Base-by-base conservation (phyloP, 1,284 basidiomycete species). In the Puccinia polysora region DNA sequence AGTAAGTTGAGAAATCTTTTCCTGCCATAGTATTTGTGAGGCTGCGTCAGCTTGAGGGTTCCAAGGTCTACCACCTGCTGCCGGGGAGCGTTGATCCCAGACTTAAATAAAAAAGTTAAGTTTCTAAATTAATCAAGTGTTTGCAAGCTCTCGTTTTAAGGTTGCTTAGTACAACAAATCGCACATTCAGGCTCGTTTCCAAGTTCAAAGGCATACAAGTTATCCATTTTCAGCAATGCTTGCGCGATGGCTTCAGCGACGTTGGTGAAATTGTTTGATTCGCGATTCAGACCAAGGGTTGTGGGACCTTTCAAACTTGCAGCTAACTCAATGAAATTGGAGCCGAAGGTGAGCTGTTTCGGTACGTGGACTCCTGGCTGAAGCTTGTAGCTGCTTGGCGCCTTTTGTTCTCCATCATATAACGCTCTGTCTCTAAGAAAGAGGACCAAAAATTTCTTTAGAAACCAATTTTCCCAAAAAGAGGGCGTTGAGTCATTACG, bases 111-210 rank as follows among this genome's bases (percentile, higher is more conserved):
- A 10, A 15, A 18, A 5, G 4, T 32, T 15, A 55, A n/a, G n/a
- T n/a, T n/a, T n/a, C n/a, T n/a, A n/a, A n/a, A n/a, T n/a, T n/a
- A n/a, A n/a, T n/a, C n/a, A n/a, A n/a, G n/a, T n/a, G n/a, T n/a
- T n/a, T n/a, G n/a, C n/a, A n/a, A n/a, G n/a, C n/a, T n/a, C n/a
- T n/a, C n/a, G n/a, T n/a, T n/a, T n/a, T n/a, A n/a, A n/a, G n/a
- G n/a, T n/a, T n/a, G n/a, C n/a, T n/a, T n/a, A n/a, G 8, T 80
- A 80, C 1, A 78, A 79, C 53, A 50, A 60, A 49, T 76, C 81
- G 55, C 70, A 82, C 82, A 78, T 38, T 83, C 82, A 0, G 82
- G 82, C 76, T 83, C 82, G 75, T 83, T 83, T 18, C 82, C 82
- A 2, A 83, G 75, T 74, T 83, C 82, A 50, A 83, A 74, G 4